Evolutionary conservation across 305 asterid genomes (phyloP), one percentile per base, ranked within the genome.

Genomic region (Fraxinus velutina): DNA sequence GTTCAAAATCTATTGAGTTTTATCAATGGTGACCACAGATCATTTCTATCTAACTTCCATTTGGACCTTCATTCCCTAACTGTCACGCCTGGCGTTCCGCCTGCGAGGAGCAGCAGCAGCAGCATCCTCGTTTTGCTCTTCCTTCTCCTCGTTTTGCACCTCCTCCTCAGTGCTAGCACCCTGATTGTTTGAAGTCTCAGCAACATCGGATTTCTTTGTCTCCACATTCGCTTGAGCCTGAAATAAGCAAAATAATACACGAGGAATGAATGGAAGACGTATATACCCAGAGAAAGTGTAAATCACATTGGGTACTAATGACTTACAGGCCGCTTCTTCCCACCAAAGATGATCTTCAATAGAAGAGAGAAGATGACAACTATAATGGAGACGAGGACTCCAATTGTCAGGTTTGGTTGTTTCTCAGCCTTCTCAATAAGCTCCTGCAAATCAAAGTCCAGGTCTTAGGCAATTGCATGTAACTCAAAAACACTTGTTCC

Each of bases 81-180:
- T 86, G 50, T 86, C 97, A 19, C 99, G 97, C 91, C 96, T 92
- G n/a, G 88, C 77, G 76, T 1, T 87, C 89, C 97, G 93, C 77
- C 96, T 76, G 37, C 91, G 93, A 52, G 89, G 88, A 47, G 88
- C 87, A 74, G 96, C 86, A n/a, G 91, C 89, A 5, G 83, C 81
- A 33, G 24, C 84, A 2, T 80, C 88, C 0, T 90, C 87, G 0
- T 82, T 83, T 77, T 90, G 80, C 81, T 92, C 98, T 15, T 91
- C 96, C 74, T 81, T 79, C 88, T 88, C 88, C 78, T 87, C 30
- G 30, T 27, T 27, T 27, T 27, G 30, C 30, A 27, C 30, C 2
- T 27, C 30, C 30, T 27, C 30, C 30, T 27, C 79, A 5, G 80
- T 30, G 79, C 73, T 52, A 52, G 22, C 64, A 10, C 15, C 83